phyloP scores from a whole-genome alignment of 805 yeast species.

The Candida silvicultrix region DNA sequence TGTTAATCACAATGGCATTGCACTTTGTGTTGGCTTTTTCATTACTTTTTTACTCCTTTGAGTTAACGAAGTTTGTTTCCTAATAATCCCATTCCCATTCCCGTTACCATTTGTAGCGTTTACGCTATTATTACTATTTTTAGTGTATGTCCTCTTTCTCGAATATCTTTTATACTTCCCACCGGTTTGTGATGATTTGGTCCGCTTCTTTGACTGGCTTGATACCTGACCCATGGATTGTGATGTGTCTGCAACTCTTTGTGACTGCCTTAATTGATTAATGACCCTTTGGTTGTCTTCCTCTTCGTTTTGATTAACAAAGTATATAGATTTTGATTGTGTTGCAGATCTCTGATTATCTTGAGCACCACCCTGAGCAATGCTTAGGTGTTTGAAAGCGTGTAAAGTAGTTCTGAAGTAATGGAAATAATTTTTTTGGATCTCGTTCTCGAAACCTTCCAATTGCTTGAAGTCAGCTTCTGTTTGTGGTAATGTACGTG shows the following conservation, averaged over 20 bases:
- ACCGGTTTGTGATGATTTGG: neutral
- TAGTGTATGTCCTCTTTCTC: neutral
- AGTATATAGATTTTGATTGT: slow-evolving; percentile 14
- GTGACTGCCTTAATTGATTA: slow-evolving; percentile 18
- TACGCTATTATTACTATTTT: neutral
- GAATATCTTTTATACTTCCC: neutral
- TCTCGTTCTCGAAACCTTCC: slow-evolving; percentile 21
- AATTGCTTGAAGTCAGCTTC: slow-evolving; percentile 38
- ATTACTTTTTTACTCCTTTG: neutral
- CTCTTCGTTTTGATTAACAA: slow-evolving; percentile 9
- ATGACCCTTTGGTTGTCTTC: slow-evolving; percentile 12
- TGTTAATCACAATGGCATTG: neutral
- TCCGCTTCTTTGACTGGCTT: neutral
- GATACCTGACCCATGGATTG: neutral
- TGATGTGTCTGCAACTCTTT: slow-evolving; percentile 1
- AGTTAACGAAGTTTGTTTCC: neutral
- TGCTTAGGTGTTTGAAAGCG: too few species aligned
- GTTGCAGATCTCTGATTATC: slow-evolving; percentile 1
- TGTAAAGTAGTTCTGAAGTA: slow-evolving; percentile 28
- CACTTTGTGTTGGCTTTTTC: neutral
- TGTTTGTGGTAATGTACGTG: slow-evolving; percentile 45
- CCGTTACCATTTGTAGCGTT: neutral
- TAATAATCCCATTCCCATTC: neutral
- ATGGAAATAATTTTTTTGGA: slow-evolving; percentile 26
- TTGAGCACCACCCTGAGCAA: too few species aligned